Evolutionary conservation across 2,329 filamentous ascomycete genomes (phyloP), one percentile per base, ranked within the genome.

Genomic region (Fusarium succisae): DNA sequence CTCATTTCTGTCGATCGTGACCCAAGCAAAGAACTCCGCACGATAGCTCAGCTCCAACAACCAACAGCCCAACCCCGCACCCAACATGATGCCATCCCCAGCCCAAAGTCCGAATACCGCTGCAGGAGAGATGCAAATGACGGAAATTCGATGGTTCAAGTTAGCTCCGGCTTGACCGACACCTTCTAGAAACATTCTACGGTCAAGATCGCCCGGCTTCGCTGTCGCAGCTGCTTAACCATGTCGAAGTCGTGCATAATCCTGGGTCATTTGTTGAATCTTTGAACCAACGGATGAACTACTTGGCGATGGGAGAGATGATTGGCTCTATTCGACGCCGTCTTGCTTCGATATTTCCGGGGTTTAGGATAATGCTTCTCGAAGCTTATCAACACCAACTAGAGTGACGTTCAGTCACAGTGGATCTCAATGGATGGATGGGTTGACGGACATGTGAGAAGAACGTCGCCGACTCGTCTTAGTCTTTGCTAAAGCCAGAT

Each of bases 281-380:
- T 24, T 12, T 45, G n/a, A 28, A 22, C 24, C 30, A n/a, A 38
- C 15, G 18, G 6, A 30, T 30, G 32, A 38, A 28, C 30, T 38
- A 28, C 24, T 38, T 28, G 6, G 24, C 11, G 14, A 14, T 35
- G n/a, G 2, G 10, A 47, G 4, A 45, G 18, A n/a, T n/a, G 18
- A 30, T 55, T 38, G 11, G 20, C 3, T 55, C 17, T 2, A 3
- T n/a, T 32, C 15, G 14, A 22, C 1, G 11, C 6, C 1, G 4
- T 11, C 8, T 6, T 30, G 53, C 28, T 44, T 43, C 38, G 14
- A 44, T 20, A 24, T 20, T 6, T 44, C 26, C 54, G 37, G 8
- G 28, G 11, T 2, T 24, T 10, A 3, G 5, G 22, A 32, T 32
- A 20, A 32, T 30, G 17, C 38, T 24, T 32, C 11, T 43, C 51